Base-by-base conservation (phyloP, 371 early-diverging fungal species). In the Circinella minor region DNA sequence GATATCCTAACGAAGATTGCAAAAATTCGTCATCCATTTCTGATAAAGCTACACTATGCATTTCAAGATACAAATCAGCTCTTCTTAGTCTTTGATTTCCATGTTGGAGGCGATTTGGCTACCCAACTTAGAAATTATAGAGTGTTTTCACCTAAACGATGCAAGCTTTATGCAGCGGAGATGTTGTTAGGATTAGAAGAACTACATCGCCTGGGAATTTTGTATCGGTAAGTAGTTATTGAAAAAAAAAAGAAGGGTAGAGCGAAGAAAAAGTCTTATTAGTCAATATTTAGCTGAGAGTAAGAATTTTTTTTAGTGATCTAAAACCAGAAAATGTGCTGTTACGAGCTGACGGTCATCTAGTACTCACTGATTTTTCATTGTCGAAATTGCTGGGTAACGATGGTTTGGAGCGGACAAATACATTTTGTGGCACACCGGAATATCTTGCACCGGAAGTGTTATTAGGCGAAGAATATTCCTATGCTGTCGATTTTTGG, bases 51-150 rank as follows among this genome's bases (percentile, higher is more conserved):
- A 63, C 94, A 96, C 75, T 90, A 91, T 59, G 93, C 93, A 66
- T 96, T 98, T 82, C 97, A 98, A 84, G 92, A 94, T n/a, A 84
- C 89, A 8, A 90, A 90, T 57, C 90, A 96, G 36, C 74, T 99
- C 20, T 98, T 93, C 85, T 91, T 99, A 71, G 96, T 98, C 4
- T 92, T 98, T 92, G 98, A 99, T 79, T 99, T 95, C 78, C 91
- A 97, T 51, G 80, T 86, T 47, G 99, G 99, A 51, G 99, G 99
- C 9, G 99, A 99, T 81, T 78, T 99, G 72, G 95, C 97, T 91
- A 93, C 91, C 83, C 94, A 94, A 75, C 93, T 94, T 46, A 71
- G 73, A 18, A 76, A 76, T 49, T 75, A 74, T 55, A 63, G 72
- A 65, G 77, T 78, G 38, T 71, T 84, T 18, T 63, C 80, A 17